Conservation (phyloP, 345 rosid species). For the Eutrema japonicum region DNA sequence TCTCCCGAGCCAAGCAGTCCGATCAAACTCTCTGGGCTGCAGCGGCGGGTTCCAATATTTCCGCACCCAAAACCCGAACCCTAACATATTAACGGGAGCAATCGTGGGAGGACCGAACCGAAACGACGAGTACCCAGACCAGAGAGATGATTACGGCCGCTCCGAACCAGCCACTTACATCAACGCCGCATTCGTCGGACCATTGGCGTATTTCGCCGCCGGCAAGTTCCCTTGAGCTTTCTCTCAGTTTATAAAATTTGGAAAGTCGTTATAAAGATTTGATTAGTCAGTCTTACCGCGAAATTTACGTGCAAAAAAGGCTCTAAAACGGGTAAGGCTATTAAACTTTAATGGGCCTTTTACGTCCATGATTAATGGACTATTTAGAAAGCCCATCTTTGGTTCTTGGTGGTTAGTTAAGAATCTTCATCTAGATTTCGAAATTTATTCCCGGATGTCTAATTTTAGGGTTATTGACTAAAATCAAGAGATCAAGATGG, state of each 20-base stretch:
- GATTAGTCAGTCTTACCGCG: slow-evolving; percentile 7
- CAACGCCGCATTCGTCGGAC: slow-evolving; percentile 68
- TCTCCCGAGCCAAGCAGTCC: slow-evolving; percentile 57
- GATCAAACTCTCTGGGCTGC: slow-evolving; percentile 51
- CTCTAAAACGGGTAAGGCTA: neutral
- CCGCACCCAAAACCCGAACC: slow-evolving; percentile 50
- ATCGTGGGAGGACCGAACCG: slow-evolving; percentile 76
- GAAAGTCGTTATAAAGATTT: slow-evolving; percentile 3
- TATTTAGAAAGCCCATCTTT: neutral
- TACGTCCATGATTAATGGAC: neutral
- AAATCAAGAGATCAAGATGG: too few relatives aligned
- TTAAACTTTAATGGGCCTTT: slow-evolving; percentile 22
- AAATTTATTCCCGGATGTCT: neutral
- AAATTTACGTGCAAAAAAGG: neutral
- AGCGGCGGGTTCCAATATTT: slow-evolving; percentile 56
- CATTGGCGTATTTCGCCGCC: slow-evolving; percentile 58
- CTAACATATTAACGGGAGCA: slow-evolving; percentile 72
- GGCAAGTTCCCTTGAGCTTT: slow-evolving; percentile 2
- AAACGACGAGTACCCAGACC: slow-evolving; percentile 59
- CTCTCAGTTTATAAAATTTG: neutral
- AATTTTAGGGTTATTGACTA: neutral
- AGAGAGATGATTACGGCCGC: slow-evolving; percentile 51
- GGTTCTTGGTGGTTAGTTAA: neutral
- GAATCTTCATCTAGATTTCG: neutral
- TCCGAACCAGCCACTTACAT: slow-evolving; percentile 71